These are phyloP conservation scores for Xerophyta viscosa DNA, from an alignment of 106 monocot genomes.

Conservation along the genomic window DNA sequence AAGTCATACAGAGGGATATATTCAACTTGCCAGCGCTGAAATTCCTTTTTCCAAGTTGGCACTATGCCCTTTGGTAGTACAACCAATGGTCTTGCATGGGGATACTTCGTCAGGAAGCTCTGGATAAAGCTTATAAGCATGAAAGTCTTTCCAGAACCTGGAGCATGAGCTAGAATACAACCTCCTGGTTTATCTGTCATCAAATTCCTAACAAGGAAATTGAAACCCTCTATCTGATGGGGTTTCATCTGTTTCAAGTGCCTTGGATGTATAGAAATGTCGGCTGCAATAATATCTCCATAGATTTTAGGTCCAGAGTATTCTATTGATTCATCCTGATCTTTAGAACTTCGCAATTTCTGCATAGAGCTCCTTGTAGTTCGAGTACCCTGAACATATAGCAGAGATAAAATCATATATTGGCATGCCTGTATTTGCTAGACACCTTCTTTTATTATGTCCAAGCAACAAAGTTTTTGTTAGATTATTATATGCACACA, in stretches of 20 bases:
- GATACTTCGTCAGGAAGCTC: constrained; percentile 80
- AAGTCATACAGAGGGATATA: constrained; percentile 78
- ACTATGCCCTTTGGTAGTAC: constrained; percentile 88
- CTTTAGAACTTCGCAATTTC: constrained; percentile 14
- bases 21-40: constrained; percentile 82
- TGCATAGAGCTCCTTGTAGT: constrained; percentile 24
- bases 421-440: too few species aligned
- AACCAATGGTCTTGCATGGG: constrained; percentile 56
- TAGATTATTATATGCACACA: too few species aligned
- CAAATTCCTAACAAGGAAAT: constrained; percentile 78
- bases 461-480: too few species aligned
- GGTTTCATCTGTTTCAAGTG: constrained; percentile 72
- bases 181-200: constrained; percentile 77
- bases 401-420: neutral
- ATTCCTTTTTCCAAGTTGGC: constrained; percentile 76
- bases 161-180: constrained; percentile 94
- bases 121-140: constrained; percentile 98
- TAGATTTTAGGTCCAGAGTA: constrained; percentile 10
- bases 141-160: constrained; percentile 95
- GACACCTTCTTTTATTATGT: too few species aligned
- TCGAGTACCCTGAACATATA: constrained; percentile 26
- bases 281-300: constrained; percentile 33
- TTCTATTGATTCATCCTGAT: constrained; percentile 17
- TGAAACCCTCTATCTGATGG: constrained; percentile 87
- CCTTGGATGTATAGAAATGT: constrained; percentile 74